Percentiles rank a stretch among this genome's conserved stretches.
Evolutionary conservation across 129 eudicot genomes (phyloP).

Genomic region (Artemisia tridentata): DNA sequence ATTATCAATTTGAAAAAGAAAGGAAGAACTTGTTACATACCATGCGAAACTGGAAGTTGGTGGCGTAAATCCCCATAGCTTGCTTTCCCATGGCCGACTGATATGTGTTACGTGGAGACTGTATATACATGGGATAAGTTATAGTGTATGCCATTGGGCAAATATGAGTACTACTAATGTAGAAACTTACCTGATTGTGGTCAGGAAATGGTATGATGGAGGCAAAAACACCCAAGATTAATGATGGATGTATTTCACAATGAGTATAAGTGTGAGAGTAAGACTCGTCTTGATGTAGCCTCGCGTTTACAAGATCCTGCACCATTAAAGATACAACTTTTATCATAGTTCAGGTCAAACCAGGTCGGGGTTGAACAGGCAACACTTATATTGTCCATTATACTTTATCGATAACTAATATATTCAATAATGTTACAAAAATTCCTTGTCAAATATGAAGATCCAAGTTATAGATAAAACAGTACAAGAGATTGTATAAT

Average conservation of each 20-base stretch:
- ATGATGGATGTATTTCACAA: neutral
- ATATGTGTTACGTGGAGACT: constrained; percentile 36
- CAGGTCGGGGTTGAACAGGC: too few species aligned
- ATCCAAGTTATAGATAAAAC: too few species aligned
- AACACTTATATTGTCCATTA: too few species aligned
- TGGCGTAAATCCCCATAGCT: constrained; percentile 95
- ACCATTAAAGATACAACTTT: constrained; percentile 4
- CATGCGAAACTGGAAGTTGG: constrained; percentile 92
- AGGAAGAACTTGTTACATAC: constrained; percentile 30
- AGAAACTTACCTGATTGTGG: neutral
- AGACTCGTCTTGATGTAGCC: neutral
- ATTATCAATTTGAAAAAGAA: neutral
- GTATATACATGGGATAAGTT: neutral
- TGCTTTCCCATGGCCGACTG: constrained; percentile 99
- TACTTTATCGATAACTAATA: too few species aligned
- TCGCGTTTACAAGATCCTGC: constrained; percentile 11
- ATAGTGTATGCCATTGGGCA: neutral
- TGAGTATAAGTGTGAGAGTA: neutral
- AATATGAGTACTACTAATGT: neutral
- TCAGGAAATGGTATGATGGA: neutral
- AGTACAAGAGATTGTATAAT: too few species aligned
- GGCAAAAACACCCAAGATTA: neutral
- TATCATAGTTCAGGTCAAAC: neutral
- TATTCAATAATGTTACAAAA: too few species aligned
- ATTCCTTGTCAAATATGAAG: too few species aligned